Evolutionary conservation across 2,329 filamentous ascomycete species (phyloP), one percentile per base, ranked within the genome.

Genomic region (Colletotrichum salicis): DNA sequence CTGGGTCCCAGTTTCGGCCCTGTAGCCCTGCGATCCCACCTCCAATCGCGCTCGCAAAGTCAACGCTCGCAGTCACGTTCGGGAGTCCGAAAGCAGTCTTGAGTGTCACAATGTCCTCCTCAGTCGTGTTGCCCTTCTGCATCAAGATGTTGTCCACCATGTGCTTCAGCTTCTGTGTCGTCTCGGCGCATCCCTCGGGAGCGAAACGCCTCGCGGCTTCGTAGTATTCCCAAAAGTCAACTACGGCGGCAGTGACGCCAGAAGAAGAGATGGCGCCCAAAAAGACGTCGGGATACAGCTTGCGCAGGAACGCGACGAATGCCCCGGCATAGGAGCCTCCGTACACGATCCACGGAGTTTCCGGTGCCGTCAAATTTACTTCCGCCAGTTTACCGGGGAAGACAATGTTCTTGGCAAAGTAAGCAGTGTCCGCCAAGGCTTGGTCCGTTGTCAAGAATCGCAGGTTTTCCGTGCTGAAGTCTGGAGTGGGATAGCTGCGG

Each of bases 391-490:
- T 64, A 0, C 93, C 93, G 0, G 89, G 85, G 72, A 95, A 95
- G 57, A 89, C 84, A 51, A 95, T 86, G 74, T 96, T 87, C 71
- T 89, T 81, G 0, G 94, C 93, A 81, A 97, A 97, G 80, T 94
- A 97, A 1, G 91, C 93, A 54, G 91, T 90, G 79, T 97, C 94
- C 4, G 94, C 94, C 54, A 97, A 79, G 0, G 94, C 91, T 80
- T 97, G 94, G 76, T 95, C 93, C 0, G 94, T 96, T 0, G 93
- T 92, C 76, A 97, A 83, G 84, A 96, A 97, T 2, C 94, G 91
- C 74, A 97, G 82, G 75, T 89, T 95, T 77, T 92, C 83, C 0
- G 90, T 91, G 76, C 82, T 86, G 52, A 96, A 85, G 77, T 95
- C 87, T 1, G 86, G 79, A 0, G 89, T 88, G 0, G 94, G 94